Conservation (phyloP, 306 rosid species). For the Citrullus colocynthis region DNA sequence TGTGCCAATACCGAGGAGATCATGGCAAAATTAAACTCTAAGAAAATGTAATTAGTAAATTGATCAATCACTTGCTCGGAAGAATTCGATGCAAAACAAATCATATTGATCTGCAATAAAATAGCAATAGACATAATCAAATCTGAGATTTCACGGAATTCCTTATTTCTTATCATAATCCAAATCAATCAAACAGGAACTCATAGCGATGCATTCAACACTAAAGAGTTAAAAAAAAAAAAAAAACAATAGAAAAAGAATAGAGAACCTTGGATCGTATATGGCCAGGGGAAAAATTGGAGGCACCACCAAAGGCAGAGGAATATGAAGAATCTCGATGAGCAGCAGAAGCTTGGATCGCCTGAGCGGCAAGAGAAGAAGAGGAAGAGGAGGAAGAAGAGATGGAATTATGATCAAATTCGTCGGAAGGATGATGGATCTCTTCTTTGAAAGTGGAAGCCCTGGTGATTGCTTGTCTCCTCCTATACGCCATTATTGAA, state of each 20-base stretch:
- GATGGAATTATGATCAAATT: slow-evolving; percentile 9
- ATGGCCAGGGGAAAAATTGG: slow-evolving; percentile 19
- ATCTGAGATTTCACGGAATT: background rate
- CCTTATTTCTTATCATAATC: background rate
- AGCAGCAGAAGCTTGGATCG: slow-evolving; percentile 57
- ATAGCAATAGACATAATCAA: background rate
- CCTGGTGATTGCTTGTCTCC: slow-evolving; percentile 67
- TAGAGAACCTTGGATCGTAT: slow-evolving; percentile 42
- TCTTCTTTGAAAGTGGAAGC: slow-evolving; percentile 83
- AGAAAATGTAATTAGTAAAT: background rate
- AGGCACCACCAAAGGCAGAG: slow-evolving; percentile 15
- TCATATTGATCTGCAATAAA: background rate
- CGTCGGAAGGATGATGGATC: slow-evolving; percentile 25
- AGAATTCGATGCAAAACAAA: background rate
- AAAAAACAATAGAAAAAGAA: background rate
- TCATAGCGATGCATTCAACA: background rate
- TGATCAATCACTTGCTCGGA: background rate
- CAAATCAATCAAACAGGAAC: background rate
- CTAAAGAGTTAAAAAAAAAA: background rate
- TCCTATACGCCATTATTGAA: slow-evolving; percentile 63
- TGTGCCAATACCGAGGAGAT: background rate
- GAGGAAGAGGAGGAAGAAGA: slow-evolving; percentile 18
- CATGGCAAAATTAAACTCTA: background rate
- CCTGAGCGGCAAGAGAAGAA: slow-evolving; percentile 62
- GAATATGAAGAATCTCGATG: slow-evolving; percentile 36